phyloP scores from a whole-genome alignment of 2,329 filamentous ascomycete genomes.

The Stagonosporopsis vannaccii region DNA sequence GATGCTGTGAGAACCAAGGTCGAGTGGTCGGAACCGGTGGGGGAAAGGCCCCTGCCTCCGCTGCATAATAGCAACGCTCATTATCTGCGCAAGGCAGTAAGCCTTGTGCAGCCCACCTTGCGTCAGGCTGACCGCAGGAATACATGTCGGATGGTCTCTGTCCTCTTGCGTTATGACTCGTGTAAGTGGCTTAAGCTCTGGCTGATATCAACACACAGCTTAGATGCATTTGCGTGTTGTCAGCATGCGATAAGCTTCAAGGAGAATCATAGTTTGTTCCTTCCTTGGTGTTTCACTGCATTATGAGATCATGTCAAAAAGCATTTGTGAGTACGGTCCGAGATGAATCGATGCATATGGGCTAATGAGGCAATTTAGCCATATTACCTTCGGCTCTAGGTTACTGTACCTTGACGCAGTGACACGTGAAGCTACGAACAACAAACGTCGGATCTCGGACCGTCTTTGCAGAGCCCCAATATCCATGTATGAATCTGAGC shows the following conservation, averaged over 20 bases:
- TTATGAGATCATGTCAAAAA: conserved; percentile 11
- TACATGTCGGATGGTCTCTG: background rate
- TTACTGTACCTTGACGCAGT: conserved; percentile 18
- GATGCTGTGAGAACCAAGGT: background rate
- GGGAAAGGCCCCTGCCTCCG: background rate
- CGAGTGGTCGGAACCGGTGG: background rate
- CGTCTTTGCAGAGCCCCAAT: conserved; percentile 14
- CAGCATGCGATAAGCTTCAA: background rate
- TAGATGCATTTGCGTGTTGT: background rate
- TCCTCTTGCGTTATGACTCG: background rate
- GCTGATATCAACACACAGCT: background rate
- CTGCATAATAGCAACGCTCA: background rate
- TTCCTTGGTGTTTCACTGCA: background rate
- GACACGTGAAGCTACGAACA: conserved; percentile 14
- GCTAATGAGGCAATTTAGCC: conserved; percentile 21
- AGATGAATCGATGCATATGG: conserved; percentile 8
- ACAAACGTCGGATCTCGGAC: conserved; percentile 17
- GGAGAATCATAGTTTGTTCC: background rate
- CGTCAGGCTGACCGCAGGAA: background rate
- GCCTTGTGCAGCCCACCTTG: background rate
- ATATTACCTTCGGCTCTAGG: conserved; percentile 20
- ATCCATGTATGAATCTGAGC: conserved; percentile 15
- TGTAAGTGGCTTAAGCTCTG: background rate
- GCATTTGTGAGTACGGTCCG: background rate
- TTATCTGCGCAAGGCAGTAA: background rate